Conservation (phyloP, 495 filamentous ascomycete genomes). For the Hypoxylon lienhwacheense region DNA sequence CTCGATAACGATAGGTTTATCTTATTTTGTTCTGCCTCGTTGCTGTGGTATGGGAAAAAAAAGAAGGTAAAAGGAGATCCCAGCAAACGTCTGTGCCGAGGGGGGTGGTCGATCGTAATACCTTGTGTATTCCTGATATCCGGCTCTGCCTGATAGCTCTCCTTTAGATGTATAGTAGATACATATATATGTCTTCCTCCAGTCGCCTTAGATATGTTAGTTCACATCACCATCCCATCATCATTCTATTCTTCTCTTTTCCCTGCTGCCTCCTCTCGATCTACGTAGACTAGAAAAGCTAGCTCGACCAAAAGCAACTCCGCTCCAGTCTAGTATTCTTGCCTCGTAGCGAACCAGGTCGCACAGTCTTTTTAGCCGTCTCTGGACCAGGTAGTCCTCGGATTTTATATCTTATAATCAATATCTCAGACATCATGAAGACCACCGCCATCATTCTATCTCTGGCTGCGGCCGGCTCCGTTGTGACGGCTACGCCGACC, state of each 20-base stretch:
- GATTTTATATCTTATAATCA: not conserved
- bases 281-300: constrained; percentile 1
- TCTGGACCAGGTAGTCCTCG: constrained; percentile 10
- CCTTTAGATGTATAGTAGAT: not conserved
- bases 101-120: constrained; percentile 26
- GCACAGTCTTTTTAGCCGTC: constrained; percentile 1
- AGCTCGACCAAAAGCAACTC: constrained; percentile 1
- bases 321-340: not conserved
- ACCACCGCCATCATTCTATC: constrained; percentile 11
- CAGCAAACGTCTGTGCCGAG: too few species aligned
- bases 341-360: not conserved
- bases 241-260: constrained; percentile 15
- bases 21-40: too few species aligned
- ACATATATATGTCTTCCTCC: constrained; percentile 15
- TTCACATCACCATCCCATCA: not conserved
- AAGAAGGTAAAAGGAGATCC: too few species aligned
- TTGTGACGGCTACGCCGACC: constrained; percentile 13
- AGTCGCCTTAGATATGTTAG: too few species aligned
- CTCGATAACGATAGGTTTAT: too few species aligned
- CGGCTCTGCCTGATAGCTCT: not conserved
- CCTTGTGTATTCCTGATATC: constrained; percentile 5
- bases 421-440: constrained; percentile 25
- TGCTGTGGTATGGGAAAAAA: too few species aligned
- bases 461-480: constrained; percentile 19
- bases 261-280: not conserved